Percentiles rank a stretch among this genome's conserved stretches.
phyloP scores from a whole-genome alignment of 257 asterid genomes.

The Jasminum sambac region DNA sequence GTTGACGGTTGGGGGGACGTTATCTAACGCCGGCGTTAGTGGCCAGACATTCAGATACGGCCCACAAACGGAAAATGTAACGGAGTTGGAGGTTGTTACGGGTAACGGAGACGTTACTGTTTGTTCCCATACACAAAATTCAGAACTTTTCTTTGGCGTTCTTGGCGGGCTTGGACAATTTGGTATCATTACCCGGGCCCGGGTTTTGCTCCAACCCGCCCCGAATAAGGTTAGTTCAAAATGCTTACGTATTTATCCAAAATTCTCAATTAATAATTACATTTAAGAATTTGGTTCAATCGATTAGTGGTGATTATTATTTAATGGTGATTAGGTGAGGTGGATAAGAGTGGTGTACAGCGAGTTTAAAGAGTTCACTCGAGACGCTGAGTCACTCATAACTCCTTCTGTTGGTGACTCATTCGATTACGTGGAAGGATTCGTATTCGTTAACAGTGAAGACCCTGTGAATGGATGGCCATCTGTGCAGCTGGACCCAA shows the following conservation, averaged over 20 bases:
- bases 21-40: slow-evolving; percentile 93
- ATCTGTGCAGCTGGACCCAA: slow-evolving; percentile 54
- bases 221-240: slow-evolving; percentile 66
- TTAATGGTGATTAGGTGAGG: slow-evolving; percentile 56
- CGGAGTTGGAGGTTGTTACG: slow-evolving; percentile 89
- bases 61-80: slow-evolving; percentile 80
- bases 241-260: neutral
- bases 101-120: slow-evolving; percentile 78
- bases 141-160: slow-evolving; percentile 65
- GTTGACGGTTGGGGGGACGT: slow-evolving; percentile 89
- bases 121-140: slow-evolving; percentile 53
- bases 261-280: too few relatives aligned
- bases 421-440: slow-evolving; percentile 88
- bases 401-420: slow-evolving; percentile 45
- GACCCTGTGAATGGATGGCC: slow-evolving; percentile 89
- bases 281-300: neutral
- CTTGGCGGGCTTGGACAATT: slow-evolving; percentile 97
- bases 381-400: slow-evolving; percentile 74
- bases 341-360: slow-evolving; percentile 89
- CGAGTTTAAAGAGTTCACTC: slow-evolving; percentile 75
- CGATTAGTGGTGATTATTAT: neutral
- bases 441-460: slow-evolving; percentile 67
- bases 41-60: slow-evolving; percentile 80
- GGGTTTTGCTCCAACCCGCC: slow-evolving; percentile 73
- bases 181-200: slow-evolving; percentile 86